Evolutionary conservation across 495 filamentous ascomycete species (phyloP).

Genomic region (Aspergillus incahuasiensis): DNA sequence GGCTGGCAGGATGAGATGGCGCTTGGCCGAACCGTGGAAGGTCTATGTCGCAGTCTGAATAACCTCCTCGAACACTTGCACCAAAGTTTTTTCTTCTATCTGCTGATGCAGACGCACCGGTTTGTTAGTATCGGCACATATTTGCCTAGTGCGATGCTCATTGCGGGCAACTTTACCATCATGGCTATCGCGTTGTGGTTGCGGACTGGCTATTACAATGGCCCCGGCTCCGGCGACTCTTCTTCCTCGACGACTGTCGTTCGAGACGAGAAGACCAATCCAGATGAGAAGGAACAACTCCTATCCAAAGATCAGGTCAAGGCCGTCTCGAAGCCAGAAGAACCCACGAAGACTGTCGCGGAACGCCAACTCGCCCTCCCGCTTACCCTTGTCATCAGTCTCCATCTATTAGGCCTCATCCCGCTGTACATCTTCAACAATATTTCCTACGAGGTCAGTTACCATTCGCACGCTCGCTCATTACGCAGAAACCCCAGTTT

Average conservation of each 20-base stretch:
- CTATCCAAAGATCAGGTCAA: slow-evolving; percentile 15
- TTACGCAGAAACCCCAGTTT: too few relatives aligned
- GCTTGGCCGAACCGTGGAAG: slow-evolving; percentile 82
- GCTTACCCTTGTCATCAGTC: slow-evolving; percentile 60
- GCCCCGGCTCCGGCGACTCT: slow-evolving; percentile 4
- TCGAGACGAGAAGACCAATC: slow-evolving; percentile 23
- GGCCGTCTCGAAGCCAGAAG: slow-evolving; percentile 1
- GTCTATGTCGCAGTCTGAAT: slow-evolving; percentile 85
- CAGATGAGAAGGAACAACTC: slow-evolving; percentile 18
- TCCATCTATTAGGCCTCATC: slow-evolving; percentile 74
- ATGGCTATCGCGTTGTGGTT: slow-evolving; percentile 92
- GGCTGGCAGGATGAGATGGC: slow-evolving; percentile 98
- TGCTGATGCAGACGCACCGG: slow-evolving; percentile 81
- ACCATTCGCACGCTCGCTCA: too few relatives aligned
- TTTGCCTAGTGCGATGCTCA: slow-evolving; percentile 90
- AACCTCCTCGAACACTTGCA: slow-evolving; percentile 95
- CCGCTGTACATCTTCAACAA: slow-evolving; percentile 89
- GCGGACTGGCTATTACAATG: slow-evolving; percentile 60
- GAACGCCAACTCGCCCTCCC: slow-evolving; percentile 80
- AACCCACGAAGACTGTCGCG: slow-evolving; percentile 25
- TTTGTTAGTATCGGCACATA: slow-evolving; percentile 99
- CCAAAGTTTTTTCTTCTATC: slow-evolving; percentile 98
- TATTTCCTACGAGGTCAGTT: slow-evolving; percentile 57
- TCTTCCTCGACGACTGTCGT: neutral
- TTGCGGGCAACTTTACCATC: slow-evolving; percentile 92